Evolutionary conservation across 1,284 basidiomycete genomes (phyloP).

Genomic region (Volvariella volvacea): DNA sequence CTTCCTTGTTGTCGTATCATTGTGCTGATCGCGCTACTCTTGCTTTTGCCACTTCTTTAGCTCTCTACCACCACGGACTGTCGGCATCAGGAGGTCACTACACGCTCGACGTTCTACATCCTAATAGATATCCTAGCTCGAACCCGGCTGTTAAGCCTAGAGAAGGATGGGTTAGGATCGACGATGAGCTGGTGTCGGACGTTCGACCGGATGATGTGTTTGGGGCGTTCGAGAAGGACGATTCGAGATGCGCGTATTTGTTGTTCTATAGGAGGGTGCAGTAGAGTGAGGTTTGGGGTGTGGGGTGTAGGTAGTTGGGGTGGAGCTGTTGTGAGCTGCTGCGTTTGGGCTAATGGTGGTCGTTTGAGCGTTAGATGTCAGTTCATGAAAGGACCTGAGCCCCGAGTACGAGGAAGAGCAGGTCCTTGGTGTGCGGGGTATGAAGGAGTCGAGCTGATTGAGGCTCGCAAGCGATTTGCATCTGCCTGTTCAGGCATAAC

Average conservation of each 20-base stretch:
- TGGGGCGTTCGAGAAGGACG: constrained; percentile 46
- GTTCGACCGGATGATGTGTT: constrained; percentile 78
- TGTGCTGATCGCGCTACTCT: too few relatives aligned
- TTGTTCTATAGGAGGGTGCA: constrained; percentile 70
- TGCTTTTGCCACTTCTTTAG: constrained; percentile 30
- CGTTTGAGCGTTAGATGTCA: too few relatives aligned
- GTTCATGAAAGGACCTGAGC: too few relatives aligned
- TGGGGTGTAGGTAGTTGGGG: too few relatives aligned
- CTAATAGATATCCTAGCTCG: constrained; percentile 49
- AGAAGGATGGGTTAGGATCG: constrained; percentile 86
- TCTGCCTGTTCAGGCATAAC: too few relatives aligned
- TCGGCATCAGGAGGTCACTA: constrained; percentile 94
- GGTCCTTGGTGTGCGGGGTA: too few relatives aligned
- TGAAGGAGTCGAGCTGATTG: too few relatives aligned
- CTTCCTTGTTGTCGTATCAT: background rate
- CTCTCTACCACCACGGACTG: constrained; percentile 90
- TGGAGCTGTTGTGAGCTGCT: too few relatives aligned
- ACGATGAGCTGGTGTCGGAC: constrained; percentile 85
- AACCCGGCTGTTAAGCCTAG: constrained; percentile 20
- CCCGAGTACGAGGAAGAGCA: too few relatives aligned
- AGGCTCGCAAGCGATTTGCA: too few relatives aligned
- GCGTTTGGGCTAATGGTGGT: too few relatives aligned
- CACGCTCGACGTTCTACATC: constrained; percentile 86
- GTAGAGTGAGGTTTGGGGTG: too few relatives aligned
- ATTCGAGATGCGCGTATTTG: constrained; percentile 75